Conservation (phyloP, 164 flowering plant genomes). For the Magnolia changhungtana region DNA sequence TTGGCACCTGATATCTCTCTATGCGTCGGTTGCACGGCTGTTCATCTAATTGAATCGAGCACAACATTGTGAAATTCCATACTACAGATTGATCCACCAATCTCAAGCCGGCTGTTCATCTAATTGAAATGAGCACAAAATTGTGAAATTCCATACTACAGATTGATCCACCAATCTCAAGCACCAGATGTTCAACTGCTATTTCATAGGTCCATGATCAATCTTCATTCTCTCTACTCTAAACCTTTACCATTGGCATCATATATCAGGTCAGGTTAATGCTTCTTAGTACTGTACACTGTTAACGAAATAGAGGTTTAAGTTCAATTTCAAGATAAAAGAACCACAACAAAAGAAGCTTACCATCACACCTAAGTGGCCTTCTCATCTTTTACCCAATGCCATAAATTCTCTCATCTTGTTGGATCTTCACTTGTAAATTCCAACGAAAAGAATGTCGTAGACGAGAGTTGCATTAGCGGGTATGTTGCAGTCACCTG, state of each 20-base stretch:
- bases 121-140: too few species aligned
- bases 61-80: too few species aligned
- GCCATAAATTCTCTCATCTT: not conserved
- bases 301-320: not conserved
- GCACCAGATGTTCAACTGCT: not conserved
- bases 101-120: not conserved
- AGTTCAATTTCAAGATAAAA: not conserved
- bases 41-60: too few species aligned
- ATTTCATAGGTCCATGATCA: not conserved
- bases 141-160: not conserved
- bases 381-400: not conserved
- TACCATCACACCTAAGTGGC: not conserved
- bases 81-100: too few species aligned
- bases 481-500: slow-evolving; percentile 95
- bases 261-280: not conserved
- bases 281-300: too few species aligned
- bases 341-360: not conserved
- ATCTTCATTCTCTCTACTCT: not conserved
- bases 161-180: slow-evolving; percentile 2
- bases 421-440: slow-evolving; percentile 60
- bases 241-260: slow-evolving; percentile 2
- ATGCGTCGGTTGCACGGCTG: too few species aligned
- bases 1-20: too few species aligned
- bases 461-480: slow-evolving; percentile 86
- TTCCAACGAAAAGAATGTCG: slow-evolving; percentile 65